A percentile compares a stretch with the other conserved stretches of the same genome.
Conservation (phyloP, 1,284 basidiomycete genomes). For the Leccinum huronense region DNA sequence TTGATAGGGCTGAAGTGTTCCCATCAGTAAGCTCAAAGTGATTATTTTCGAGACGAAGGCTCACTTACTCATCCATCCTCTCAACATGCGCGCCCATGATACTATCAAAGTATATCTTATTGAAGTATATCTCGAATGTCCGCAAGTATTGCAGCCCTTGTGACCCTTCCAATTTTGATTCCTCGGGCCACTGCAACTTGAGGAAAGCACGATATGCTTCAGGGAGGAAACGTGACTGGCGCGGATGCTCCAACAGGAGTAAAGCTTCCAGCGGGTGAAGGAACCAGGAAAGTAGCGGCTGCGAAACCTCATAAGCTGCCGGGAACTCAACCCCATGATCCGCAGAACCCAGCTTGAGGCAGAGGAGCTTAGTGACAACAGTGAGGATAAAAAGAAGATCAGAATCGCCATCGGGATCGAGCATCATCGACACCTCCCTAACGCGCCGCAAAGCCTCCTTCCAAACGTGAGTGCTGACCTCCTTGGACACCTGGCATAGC, state of each 20-base stretch:
- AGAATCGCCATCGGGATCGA: conserved; percentile 3
- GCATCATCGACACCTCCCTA: not conserved
- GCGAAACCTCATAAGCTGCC: not conserved
- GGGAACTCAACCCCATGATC: conserved; percentile 5
- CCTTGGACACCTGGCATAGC: conserved; percentile 4
- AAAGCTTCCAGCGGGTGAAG: conserved; percentile 8
- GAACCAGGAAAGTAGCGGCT: conserved; percentile 12
- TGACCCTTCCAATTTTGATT: not conserved
- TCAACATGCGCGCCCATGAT: not conserved
- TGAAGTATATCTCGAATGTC: conserved; percentile 46
- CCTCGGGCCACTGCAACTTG: conserved; percentile 2
- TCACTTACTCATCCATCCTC: not conserved
- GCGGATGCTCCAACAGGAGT: conserved; percentile 3
- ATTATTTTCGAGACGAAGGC: not conserved
- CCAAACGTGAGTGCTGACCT: conserved; percentile 6
- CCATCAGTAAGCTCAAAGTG: not conserved
- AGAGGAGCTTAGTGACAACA: conserved; percentile 9
- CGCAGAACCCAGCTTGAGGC: not conserved
- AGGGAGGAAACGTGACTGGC: conserved; percentile 3
- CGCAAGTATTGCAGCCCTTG: conserved; percentile 11
- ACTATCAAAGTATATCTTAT: conserved; percentile 38
- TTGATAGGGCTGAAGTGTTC: not conserved
- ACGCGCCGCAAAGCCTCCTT: not conserved
- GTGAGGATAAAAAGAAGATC: conserved; percentile 11
- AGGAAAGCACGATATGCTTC: conserved; percentile 9